Base-by-base conservation (phyloP, 768 basidiomycete species). In the Mrakia hoshinonis region DNA sequence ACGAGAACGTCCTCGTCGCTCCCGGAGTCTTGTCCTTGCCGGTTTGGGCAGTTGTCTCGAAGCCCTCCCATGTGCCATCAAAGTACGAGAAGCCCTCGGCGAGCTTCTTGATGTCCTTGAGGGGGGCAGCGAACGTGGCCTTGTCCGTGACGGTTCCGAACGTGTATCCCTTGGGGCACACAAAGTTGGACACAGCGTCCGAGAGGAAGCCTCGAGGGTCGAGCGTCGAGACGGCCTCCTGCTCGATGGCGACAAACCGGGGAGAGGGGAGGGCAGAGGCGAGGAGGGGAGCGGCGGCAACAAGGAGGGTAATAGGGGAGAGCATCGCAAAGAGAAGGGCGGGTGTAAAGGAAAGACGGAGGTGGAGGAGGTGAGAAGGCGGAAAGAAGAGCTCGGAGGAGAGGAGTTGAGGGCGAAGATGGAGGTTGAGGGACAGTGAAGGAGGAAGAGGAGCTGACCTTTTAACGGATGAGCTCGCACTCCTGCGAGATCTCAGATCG, bases 11-110 rank as follows among this genome's bases (percentile, higher is more conserved):
- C 4, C 68, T 24, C 5, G 38, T 39, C 11, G 68, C 68, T 26
- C 68, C 68, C 24, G 68, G 68, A 4, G 22, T 7, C 48, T 63
- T 69, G 51, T 69, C 68, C 68, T 69, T 69, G 46, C 68, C 68
- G 3, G 60, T 49, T 13, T 58, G 46, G 2, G 68, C 26, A 5
- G 62, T 1, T 7, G 51, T 7, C 4, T 22, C 15, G 60, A 69
- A 62, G 2, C 68, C 68, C 51, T 69, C 68, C 68, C 68, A 69
- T 10, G 29, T 31, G 31, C 46, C 60, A 31, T 69, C 62, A 39
- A 69, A 69, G 36, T 34, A 69, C 22, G 31, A 36, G 36, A 49
- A 69, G 22, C 26, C 31, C 22, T 69, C 62, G n/a, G 62, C 29
- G 48, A 61, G 22, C 9, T 58, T 38, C n/a, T 34, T 43, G 51